Percentiles rank a stretch among this genome's conserved stretches.
Conservation (phyloP, 169 alveolate genomes). For the Amoebophrya sp. region DNA sequence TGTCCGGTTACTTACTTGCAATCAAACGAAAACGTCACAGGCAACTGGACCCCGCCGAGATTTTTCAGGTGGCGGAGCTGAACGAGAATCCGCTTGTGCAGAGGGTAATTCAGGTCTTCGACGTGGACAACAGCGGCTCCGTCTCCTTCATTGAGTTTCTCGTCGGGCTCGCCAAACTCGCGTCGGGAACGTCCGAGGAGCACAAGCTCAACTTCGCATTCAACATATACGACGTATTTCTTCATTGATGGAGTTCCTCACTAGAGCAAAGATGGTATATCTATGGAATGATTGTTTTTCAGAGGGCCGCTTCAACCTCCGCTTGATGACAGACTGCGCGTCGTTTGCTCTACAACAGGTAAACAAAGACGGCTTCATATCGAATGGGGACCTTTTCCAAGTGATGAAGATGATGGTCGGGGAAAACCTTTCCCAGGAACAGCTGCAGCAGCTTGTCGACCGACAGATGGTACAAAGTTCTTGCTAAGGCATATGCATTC, state of each 20-base stretch:
- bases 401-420: constrained; percentile 97
- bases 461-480: constrained; percentile 85
- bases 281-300: too few species aligned
- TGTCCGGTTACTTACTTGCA: background rate
- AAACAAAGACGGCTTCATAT: constrained; percentile 87
- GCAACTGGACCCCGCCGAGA: constrained; percentile 83
- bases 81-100: constrained; percentile 90
- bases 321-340: too few species aligned
- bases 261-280: too few species aligned
- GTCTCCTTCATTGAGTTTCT: constrained; percentile 90
- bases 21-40: background rate
- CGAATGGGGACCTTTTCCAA: constrained; percentile 91
- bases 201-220: constrained; percentile 88
- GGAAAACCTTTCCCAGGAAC: constrained; percentile 81
- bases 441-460: constrained; percentile 90
- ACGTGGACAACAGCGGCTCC: constrained; percentile 85
- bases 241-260: background rate
- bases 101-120: constrained; percentile 85
- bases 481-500: too few species aligned
- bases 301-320: too few species aligned
- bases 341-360: too few species aligned
- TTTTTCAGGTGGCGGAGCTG: constrained; percentile 86
- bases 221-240: constrained; percentile 75
- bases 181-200: constrained; percentile 73
- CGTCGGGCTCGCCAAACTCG: constrained; percentile 76